phyloP scores from a whole-genome alignment of 192 early-diverging fungal species.

The Coemansia sp. region DNA sequence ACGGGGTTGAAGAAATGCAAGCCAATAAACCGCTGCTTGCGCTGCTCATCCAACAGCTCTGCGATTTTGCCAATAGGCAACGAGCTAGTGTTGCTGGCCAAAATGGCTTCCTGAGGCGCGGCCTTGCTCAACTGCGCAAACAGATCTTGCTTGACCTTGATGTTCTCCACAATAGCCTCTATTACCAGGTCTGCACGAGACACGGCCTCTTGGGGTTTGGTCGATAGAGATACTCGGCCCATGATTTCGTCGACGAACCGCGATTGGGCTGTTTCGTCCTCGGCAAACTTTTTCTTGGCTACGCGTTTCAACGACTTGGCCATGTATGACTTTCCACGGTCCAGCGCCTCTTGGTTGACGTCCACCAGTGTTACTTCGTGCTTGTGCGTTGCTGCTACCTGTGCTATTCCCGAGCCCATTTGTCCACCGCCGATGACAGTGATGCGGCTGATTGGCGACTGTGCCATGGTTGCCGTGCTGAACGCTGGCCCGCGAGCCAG shows the following conservation, averaged over 20 bases:
- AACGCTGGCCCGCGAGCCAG: neutral
- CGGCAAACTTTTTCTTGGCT: slow-evolving; percentile 87
- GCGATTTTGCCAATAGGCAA: slow-evolving; percentile 86
- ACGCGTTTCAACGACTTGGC: slow-evolving; percentile 80
- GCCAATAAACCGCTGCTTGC: slow-evolving; percentile 73
- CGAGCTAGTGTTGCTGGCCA: slow-evolving; percentile 93
- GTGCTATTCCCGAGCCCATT: slow-evolving; percentile 89
- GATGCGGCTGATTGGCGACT: slow-evolving; percentile 48
- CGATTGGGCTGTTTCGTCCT: slow-evolving; percentile 63
- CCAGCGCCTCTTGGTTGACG: slow-evolving; percentile 67
- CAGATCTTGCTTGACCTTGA: slow-evolving; percentile 82
- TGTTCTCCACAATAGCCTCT: slow-evolving; percentile 96
- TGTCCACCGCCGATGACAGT: slow-evolving; percentile 87
- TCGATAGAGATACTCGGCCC: slow-evolving; percentile 67
- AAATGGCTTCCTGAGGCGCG: slow-evolving; percentile 74
- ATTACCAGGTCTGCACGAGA: slow-evolving; percentile 78
- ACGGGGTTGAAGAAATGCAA: slow-evolving; percentile 99
- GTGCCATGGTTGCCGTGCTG: slow-evolving; percentile 11
- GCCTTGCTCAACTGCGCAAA: slow-evolving; percentile 74
- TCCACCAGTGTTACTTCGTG: slow-evolving; percentile 90
- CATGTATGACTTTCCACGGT: slow-evolving; percentile 85
- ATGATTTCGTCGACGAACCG: slow-evolving; percentile 74
- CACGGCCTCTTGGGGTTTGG: slow-evolving; percentile 66
- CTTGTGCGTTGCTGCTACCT: slow-evolving; percentile 81
- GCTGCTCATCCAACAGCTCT: slow-evolving; percentile 57